Evolutionary conservation across 2,329 filamentous ascomycete genomes (phyloP).

Genomic region (Ophioceras dolichostomum): DNA sequence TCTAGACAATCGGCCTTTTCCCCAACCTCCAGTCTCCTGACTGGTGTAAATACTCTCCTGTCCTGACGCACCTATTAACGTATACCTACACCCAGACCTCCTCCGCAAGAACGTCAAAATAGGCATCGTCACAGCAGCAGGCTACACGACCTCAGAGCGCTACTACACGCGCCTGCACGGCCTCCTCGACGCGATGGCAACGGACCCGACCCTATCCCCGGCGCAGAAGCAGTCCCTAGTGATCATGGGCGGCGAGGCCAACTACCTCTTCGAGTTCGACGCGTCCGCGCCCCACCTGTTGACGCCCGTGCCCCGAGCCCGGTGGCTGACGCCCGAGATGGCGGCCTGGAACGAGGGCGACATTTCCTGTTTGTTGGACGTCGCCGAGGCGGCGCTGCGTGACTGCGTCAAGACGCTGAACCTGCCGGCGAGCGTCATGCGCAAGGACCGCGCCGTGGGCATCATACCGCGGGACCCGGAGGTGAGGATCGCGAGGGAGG

Average conservation of each 20-base stretch:
- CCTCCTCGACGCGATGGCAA: slow-evolving; percentile 65
- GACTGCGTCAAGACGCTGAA: slow-evolving; percentile 72
- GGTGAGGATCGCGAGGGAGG: slow-evolving; percentile 60
- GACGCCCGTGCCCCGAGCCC: slow-evolving; percentile 47
- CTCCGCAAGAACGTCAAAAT: slow-evolving; percentile 69
- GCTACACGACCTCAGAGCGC: slow-evolving; percentile 75
- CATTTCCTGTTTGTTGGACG: slow-evolving; percentile 71
- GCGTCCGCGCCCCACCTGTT: slow-evolving; percentile 53
- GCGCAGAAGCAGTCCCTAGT: slow-evolving; percentile 67
- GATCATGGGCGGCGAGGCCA: slow-evolving; percentile 91
- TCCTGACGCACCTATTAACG: background rate
- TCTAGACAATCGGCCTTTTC: background rate
- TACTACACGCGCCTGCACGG: slow-evolving; percentile 85
- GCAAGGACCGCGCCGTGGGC: slow-evolving; percentile 80
- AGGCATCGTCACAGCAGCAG: slow-evolving; percentile 92
- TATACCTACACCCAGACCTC: no score
- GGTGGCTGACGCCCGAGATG: slow-evolving; percentile 74
- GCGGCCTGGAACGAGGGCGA: slow-evolving; percentile 61
- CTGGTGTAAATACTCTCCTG: background rate
- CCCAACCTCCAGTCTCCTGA: background rate
- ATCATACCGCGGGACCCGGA: slow-evolving; percentile 41
- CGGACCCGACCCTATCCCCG: slow-evolving; percentile 34
- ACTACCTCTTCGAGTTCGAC: slow-evolving; percentile 82
- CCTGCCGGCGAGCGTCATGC: slow-evolving; percentile 66
- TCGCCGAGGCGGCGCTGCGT: slow-evolving; percentile 72